Evolutionary conservation across 768 basidiomycete species (phyloP), one percentile per base, ranked within the genome.

Genomic region (Boletales sp.): DNA sequence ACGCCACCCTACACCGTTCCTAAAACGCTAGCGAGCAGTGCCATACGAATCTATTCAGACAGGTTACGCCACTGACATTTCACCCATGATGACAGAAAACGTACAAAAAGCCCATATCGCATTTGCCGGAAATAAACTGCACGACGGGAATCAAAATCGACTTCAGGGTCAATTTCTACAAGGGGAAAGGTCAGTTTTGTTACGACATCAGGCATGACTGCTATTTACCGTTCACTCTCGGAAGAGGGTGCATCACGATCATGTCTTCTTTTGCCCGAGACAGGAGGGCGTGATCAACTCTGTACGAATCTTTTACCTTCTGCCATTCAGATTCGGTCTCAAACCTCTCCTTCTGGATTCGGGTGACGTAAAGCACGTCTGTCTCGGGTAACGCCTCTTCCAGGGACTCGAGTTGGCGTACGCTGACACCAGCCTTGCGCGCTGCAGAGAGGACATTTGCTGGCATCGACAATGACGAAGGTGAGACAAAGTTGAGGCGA

Each of bases 191-290:
- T 51, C 65, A 48, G 61, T 49, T 51, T 36, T 29, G 19, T 29
- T 15, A 35, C 8, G 10, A n/a, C 21, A 42, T n/a, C 48, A 21
- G 31, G 8, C 18, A n/a, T 17, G 13, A 42, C 31, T 51, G 12
- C 1, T 5, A 65, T 81, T 55, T 56, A 85, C 90, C 90, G 52
- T 90, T 92, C 44, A 95, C 84, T 61, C 97, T 73, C 13, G 97
- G 97, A 18, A 99, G 75, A n/a, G 97, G 97, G 69, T 99, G 97
- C 94, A 99, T 95, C 56, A 98, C 93, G 51, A 98, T 97, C 84
- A 97, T 92, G 46, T 94, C 90, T 55, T 91, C 87, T 74, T 98
- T 98, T 10, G 97, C 95, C 38, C 89, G 78, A 6, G 93, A 84
- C 24, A 99, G 77, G 30, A 98, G 83, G 11, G 94, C 90, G 63